Evolutionary conservation across 176 grass and related monocot species (phyloP), one percentile per base, ranked within the genome.

Genomic region (Lolium perenne): DNA sequence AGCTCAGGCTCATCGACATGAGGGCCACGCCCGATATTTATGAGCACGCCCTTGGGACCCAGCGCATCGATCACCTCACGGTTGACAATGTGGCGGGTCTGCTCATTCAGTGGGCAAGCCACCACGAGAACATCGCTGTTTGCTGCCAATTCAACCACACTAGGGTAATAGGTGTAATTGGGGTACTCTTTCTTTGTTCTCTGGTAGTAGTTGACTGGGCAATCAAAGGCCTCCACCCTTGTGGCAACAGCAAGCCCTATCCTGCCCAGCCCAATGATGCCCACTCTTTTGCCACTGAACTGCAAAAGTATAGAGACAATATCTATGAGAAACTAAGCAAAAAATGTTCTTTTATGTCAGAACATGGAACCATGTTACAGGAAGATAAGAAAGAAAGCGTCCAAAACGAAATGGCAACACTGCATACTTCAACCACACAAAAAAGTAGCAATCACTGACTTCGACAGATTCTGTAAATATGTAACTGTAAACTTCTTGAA

Each of bases 251-350:
- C 90, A 9, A 90, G 85, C 4, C 96, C 96, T 5, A 98, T 98
- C 86, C 92, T 84, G 21, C 96, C 96, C 25, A 98, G 93, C 6
- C 96, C 93, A 8, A 98, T 89, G 78, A 98, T 98, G 74, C 96
- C 96, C 4, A 98, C 96, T 73, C 68, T 84, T 61, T 98, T 98
- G 0, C 96, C 96, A 80, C 93, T 95, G 90, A 98, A 95, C 96
- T 98, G 91, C 84, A 87, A 70, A 40, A 63, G 18, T 17, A 50
- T 29, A 73, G 9, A 32, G 13, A 17, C 38, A 80, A 46, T 48
- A 18, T 38, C 4, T 22, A 48, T 90, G 49, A 90, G 83, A 85
- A 69, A 59, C 20, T 0, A 55, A 7, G 8, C 43, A 11, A 38
- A 43, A 54, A 0, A 25, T 46, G 6, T 15, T 74, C 29, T 16